Evolutionary conservation across 2,329 filamentous ascomycete genomes (phyloP), one percentile per base, ranked within the genome.

Genomic region (Gremmenia infestans): DNA sequence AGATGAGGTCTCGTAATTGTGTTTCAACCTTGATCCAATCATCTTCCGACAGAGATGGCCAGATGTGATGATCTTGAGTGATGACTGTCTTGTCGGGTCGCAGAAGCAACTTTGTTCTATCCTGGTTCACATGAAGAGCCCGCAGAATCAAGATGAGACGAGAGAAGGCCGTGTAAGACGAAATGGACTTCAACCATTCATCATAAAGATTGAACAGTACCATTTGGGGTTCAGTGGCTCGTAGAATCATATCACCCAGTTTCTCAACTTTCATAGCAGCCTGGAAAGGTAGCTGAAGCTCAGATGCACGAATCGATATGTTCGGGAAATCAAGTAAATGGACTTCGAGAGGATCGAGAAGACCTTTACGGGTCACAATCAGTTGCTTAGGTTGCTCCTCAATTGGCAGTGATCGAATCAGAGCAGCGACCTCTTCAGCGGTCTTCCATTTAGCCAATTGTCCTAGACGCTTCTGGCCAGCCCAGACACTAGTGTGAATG

Each of bases 11-110:
- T 72, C 94, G 87, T 43, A 99, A 78, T 70, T 96, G 90, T 47
- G 91, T 91, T 79, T 99, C 94, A n/a, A 99, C 91, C 82, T 97
- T 97, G 74, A 99, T 94, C 94, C 94, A 99, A 61, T 96, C 92
- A 66, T 99, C 94, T 62, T 99, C 94, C 0, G 89, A 87, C 54
- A 99, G 77, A 0, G 91, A 87, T 0, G 94, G 94, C 94, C 94
- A 99, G 70, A 99, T 99, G 72, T 99, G 94, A 75, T 99, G 94
- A 69, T 97, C 92, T 66, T 97, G 91, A 0, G 94, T 99, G 67
- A 99, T 96, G 62, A 99, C 91, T 1, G 87, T 96, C 85, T 97
- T 97, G 77, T 99, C 94, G 0, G 95, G 94, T 50, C 94, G 86
- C 43, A 99, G 78, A 17, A 99, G 83, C 54, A 99, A 81, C 77